Conservation (phyloP, 2,329 filamentous ascomycete species). For the Periglandula ipomoeae region DNA sequence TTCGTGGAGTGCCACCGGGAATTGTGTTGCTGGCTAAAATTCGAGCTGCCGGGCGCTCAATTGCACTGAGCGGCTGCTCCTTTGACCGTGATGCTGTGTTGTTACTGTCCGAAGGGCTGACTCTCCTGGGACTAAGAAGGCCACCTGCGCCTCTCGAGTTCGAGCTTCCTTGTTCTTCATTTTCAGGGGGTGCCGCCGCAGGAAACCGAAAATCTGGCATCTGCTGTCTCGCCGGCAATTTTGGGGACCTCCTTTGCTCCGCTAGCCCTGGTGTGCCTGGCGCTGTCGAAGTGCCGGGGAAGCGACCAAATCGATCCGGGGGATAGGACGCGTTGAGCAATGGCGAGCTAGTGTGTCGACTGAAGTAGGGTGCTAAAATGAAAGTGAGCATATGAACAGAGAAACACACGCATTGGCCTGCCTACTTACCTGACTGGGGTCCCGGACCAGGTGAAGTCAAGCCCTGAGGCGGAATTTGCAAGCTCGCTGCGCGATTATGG, state of each 20-base stretch:
- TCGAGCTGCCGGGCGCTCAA: slow-evolving; percentile 51
- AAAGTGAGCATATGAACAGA: neutral
- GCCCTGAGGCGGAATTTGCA: slow-evolving; percentile 51
- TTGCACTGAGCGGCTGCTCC: slow-evolving; percentile 38
- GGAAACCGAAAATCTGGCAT: slow-evolving; percentile 52
- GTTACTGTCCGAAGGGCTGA: slow-evolving; percentile 22
- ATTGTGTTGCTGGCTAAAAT: slow-evolving; percentile 72
- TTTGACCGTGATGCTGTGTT: slow-evolving; percentile 30
- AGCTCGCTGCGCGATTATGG: slow-evolving; percentile 70
- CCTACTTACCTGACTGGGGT: slow-evolving; percentile 27
- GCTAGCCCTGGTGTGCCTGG: slow-evolving; percentile 35
- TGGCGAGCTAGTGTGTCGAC: slow-evolving; percentile 39
- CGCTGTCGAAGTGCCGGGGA: slow-evolving; percentile 32
- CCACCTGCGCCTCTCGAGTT: slow-evolving; percentile 26
- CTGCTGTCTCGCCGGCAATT: slow-evolving; percentile 9
- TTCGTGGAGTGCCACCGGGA: slow-evolving; percentile 68
- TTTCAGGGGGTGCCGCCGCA: slow-evolving; percentile 32
- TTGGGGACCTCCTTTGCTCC: slow-evolving; percentile 29
- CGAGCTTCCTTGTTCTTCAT: slow-evolving; percentile 21
- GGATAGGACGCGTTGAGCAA: slow-evolving; percentile 48
- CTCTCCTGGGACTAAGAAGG: slow-evolving; percentile 29
- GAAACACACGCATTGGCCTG: neutral
- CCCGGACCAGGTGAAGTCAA: slow-evolving; percentile 35
- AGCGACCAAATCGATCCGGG: slow-evolving; percentile 35
- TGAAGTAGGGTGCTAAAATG: slow-evolving; percentile 24